Conservation (phyloP, 2,329 filamentous ascomycete genomes). For the Clonostachys chloroleuca region DNA sequence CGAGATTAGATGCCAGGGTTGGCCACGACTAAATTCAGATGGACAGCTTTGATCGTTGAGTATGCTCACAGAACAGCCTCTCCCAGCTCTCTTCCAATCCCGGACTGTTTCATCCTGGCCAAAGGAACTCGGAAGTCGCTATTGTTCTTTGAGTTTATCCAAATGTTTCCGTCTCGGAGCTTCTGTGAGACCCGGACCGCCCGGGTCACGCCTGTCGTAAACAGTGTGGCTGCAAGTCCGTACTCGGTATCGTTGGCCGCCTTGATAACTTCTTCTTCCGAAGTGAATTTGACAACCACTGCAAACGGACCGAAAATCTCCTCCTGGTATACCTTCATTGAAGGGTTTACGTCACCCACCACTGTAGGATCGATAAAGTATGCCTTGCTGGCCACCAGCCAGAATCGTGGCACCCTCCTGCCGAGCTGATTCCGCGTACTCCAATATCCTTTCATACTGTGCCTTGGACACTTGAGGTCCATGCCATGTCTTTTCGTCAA, state of each 20-base stretch:
- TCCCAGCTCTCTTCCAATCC: constrained; percentile 73
- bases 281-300: constrained; percentile 8
- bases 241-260: constrained; percentile 35
- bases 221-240: constrained; percentile 47
- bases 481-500: constrained; percentile 17
- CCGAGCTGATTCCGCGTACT: constrained; percentile 47
- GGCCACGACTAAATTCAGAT: constrained; percentile 8
- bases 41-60: constrained; percentile 23
- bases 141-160: constrained; percentile 10
- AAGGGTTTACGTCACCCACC: constrained; percentile 6
- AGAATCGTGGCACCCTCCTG: constrained; percentile 56
- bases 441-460: constrained; percentile 59
- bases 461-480: constrained; percentile 44
- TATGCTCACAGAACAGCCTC: constrained; percentile 54
- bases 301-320: constrained; percentile 18
- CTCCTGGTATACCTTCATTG: constrained; percentile 12
- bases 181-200: constrained; percentile 30
- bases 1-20: no score
- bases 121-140: constrained; percentile 64
- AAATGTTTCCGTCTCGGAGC: constrained; percentile 9
- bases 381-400: constrained; percentile 51
- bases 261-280: constrained; percentile 12
- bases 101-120: constrained; percentile 74
- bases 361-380: constrained; percentile 10
- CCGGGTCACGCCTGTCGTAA: constrained; percentile 41